Evolutionary conservation across 177 flowering plant species (phyloP), one percentile per base, ranked within the genome.

Genomic region (Tripterygium wilfordii): DNA sequence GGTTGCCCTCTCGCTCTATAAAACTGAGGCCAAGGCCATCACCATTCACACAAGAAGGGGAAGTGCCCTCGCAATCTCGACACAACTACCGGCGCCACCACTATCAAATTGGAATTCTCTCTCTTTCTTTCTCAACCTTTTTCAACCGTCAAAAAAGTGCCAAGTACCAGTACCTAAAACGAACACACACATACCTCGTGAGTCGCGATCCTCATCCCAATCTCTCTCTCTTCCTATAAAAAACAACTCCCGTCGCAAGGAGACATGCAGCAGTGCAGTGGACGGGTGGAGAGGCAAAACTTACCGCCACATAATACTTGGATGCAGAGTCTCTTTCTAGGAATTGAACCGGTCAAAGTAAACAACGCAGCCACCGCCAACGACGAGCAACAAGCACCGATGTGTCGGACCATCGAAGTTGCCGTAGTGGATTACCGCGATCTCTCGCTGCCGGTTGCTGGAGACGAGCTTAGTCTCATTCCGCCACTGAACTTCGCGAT

Each of bases 401-500:
- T 50, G 58, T 69, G 63, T 52, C 31, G 42, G 40, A 56, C 54
- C 8, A 59, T 63, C 33, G 62, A 59, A 17, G 65, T 63, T n/a
- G 63, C 31, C 27, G 32, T 46, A 16, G 47, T 36, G 3, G 45
- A 33, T 48, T 48, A 14, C 36, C 57, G 26, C 31, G 33, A 17
- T 10, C 21, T 25, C 4, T 21, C 53, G 6, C 24, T 24, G 1
- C 24, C 13, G 42, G 24, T 38, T 20, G n/a, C n/a, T 29, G 66
- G 21, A 0, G 67, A 48, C 0, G 69, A 51, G 8, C 71, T 54
- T 15, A 54, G 21, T 6, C 66, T 67, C 23, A 68, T 69, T 1
- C 95, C 95, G 14, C 97, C 97, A 1, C 67, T 86, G 45, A 89
- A 89, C 64, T 86, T 89, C 54, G 55, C 97, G 1, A 70, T 89